phyloP scores from a whole-genome alignment of 441 rosid genomes.

The Heliophila coronopifolia region DNA sequence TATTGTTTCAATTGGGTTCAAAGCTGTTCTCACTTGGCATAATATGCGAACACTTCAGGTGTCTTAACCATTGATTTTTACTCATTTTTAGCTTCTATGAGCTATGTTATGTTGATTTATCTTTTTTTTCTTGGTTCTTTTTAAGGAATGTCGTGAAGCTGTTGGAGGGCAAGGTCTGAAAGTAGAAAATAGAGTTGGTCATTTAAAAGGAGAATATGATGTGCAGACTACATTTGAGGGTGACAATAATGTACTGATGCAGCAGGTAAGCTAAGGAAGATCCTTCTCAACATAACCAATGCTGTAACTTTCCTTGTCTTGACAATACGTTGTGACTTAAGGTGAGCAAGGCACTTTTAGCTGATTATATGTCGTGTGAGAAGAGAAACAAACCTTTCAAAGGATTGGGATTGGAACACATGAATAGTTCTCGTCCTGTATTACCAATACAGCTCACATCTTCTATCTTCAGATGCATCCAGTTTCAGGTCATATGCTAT shows the following conservation, averaged over 20 bases:
- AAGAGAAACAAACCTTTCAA: slow-evolving; percentile 62
- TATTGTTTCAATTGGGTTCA: slow-evolving; percentile 75
- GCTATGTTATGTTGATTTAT: no score
- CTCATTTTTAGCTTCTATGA: neutral
- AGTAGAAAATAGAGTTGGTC: slow-evolving; percentile 82
- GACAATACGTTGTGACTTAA: slow-evolving; percentile 15
- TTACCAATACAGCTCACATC: slow-evolving; percentile 65
- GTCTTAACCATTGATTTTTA: no score
- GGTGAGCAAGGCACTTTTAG: slow-evolving; percentile 88
- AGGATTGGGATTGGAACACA: slow-evolving; percentile 75
- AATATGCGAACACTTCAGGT: slow-evolving; percentile 91
- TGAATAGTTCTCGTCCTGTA: slow-evolving; percentile 58
- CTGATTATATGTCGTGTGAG: slow-evolving; percentile 51
- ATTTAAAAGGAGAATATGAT: slow-evolving; percentile 74
- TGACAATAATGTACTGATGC: slow-evolving; percentile 85
- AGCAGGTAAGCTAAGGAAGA: slow-evolving; percentile 51
- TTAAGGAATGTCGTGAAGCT: slow-evolving; percentile 97
- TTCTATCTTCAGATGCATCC: slow-evolving; percentile 53
- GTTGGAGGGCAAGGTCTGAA: slow-evolving; percentile 92
- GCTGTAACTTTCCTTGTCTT: neutral
- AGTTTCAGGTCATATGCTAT: slow-evolving; percentile 51
- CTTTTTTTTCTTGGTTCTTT: no score
- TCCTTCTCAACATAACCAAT: no score
- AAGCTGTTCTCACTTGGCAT: slow-evolving; percentile 79
- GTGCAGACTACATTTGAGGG: slow-evolving; percentile 94